These are phyloP conservation scores for Leccinellum rugosiceps DNA, from an alignment of 768 basidiomycete species.

Conservation along the genomic window DNA sequence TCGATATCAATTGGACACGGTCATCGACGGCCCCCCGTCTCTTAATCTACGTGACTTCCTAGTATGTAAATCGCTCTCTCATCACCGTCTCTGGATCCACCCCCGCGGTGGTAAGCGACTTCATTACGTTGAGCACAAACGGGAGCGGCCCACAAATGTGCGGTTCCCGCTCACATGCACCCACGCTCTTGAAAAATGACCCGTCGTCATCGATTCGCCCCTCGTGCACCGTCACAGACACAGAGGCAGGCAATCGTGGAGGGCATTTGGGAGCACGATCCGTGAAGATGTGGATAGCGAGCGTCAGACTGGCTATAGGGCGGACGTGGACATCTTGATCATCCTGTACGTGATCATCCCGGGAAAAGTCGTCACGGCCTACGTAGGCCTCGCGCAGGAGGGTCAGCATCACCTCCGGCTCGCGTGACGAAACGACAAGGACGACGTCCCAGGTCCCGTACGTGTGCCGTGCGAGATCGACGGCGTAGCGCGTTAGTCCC, in stretches of 20 bases:
- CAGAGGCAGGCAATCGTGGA: slow-evolving; percentile 5
- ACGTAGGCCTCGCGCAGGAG: slow-evolving; percentile 36
- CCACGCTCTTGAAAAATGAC: slow-evolving; percentile 17
- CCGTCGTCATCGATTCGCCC: slow-evolving; percentile 21
- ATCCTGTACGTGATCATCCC: background rate
- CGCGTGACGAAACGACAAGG: slow-evolving; percentile 49
- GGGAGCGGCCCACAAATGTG: slow-evolving; percentile 26
- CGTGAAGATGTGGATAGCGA: slow-evolving; percentile 19
- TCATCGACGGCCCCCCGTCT: background rate
- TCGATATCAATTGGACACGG: background rate
- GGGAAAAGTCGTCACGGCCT: background rate
- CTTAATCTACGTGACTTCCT: background rate
- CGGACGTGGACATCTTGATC: background rate
- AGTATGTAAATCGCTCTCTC: slow-evolving; percentile 27
- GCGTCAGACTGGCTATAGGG: slow-evolving; percentile 8
- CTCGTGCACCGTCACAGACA: slow-evolving; percentile 11
- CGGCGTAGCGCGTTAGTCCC: slow-evolving; percentile 40
- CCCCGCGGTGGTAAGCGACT: slow-evolving; percentile 19
- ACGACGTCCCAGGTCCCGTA: slow-evolving; percentile 40
- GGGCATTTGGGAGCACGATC: background rate
- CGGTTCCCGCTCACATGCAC: slow-evolving; percentile 12
- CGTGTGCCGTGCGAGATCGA: slow-evolving; percentile 11
- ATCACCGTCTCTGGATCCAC: slow-evolving; percentile 22
- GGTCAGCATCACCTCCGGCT: slow-evolving; percentile 48
- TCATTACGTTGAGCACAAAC: slow-evolving; percentile 22